Percentiles rank a stretch among this genome's conserved stretches.
phyloP scores from a whole-genome alignment of 192 early-diverging fungal genomes.

The Podila minutissima region DNA sequence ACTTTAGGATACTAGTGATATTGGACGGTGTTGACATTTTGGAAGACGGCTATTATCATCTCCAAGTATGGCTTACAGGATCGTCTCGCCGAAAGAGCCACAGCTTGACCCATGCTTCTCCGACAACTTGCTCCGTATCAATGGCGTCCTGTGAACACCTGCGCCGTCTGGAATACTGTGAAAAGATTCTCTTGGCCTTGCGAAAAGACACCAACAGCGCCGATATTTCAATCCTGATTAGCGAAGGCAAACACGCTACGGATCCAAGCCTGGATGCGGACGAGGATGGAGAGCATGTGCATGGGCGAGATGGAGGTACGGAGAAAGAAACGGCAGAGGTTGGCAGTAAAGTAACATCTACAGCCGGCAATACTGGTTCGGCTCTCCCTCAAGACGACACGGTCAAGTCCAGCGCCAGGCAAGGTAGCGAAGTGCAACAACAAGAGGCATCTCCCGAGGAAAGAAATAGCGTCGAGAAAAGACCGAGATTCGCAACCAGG shows the following conservation, averaged over 20 bases:
- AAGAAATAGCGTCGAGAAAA: too few relatives aligned
- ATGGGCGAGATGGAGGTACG: too few relatives aligned
- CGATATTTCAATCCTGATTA: not conserved
- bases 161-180: not conserved
- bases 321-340: too few relatives aligned
- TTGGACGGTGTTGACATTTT: not conserved
- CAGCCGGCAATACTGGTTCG: too few relatives aligned
- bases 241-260: not conserved
- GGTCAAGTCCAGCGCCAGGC: too few relatives aligned
- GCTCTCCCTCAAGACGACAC: too few relatives aligned
- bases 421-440: too few relatives aligned
- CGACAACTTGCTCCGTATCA: not conserved
- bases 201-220: not conserved
- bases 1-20: too few relatives aligned
- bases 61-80: slow-evolving; percentile 1
- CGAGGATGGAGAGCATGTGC: too few relatives aligned
- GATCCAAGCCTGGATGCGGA: not conserved
- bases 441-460: too few relatives aligned
- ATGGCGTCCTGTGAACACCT: not conserved
- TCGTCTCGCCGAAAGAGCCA: not conserved
- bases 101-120: not conserved
- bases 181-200: not conserved
- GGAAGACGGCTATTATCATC: not conserved
- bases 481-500: not conserved
- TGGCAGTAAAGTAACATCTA: too few relatives aligned